Conservation (phyloP, 2,329 filamentous ascomycete species). For the Cytospora paraplurivora region DNA sequence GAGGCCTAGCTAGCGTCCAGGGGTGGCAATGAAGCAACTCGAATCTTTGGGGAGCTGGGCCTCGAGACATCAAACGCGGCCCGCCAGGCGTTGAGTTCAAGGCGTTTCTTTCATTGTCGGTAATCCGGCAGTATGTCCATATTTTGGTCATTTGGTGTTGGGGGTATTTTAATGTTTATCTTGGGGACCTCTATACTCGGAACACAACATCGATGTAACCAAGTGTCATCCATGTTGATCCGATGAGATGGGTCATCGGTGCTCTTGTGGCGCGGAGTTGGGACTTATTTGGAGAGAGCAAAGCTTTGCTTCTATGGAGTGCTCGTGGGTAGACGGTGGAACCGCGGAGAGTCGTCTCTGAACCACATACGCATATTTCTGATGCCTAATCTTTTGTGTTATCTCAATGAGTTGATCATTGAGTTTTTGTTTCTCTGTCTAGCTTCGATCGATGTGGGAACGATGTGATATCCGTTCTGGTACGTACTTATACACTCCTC, state of each 20-base stretch:
- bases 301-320: slow-evolving; percentile 2
- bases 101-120: slow-evolving; percentile 16
- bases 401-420: not conserved
- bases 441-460: not conserved
- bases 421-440: not conserved
- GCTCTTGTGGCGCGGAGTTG: slow-evolving; percentile 2
- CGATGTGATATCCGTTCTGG: not conserved
- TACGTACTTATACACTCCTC: not conserved
- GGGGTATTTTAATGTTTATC: slow-evolving; percentile 7
- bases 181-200: not conserved
- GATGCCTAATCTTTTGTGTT: not conserved
- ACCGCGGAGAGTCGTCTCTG: not conserved
- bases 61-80: not conserved
- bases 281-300: not conserved
- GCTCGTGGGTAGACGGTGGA: not conserved
- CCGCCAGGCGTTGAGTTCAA: slow-evolving; percentile 8
- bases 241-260: not conserved
- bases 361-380: slow-evolving; percentile 5
- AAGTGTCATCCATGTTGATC: not conserved
- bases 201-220: not conserved
- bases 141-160: slow-evolving; percentile 20
- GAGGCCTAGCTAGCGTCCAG: slow-evolving; percentile 15
- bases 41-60: not conserved
- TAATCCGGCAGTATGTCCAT: slow-evolving; percentile 10
- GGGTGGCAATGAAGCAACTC: not conserved